phyloP scores from a whole-genome alignment of 139 green algal species.

The Chlorella sp. region DNA sequence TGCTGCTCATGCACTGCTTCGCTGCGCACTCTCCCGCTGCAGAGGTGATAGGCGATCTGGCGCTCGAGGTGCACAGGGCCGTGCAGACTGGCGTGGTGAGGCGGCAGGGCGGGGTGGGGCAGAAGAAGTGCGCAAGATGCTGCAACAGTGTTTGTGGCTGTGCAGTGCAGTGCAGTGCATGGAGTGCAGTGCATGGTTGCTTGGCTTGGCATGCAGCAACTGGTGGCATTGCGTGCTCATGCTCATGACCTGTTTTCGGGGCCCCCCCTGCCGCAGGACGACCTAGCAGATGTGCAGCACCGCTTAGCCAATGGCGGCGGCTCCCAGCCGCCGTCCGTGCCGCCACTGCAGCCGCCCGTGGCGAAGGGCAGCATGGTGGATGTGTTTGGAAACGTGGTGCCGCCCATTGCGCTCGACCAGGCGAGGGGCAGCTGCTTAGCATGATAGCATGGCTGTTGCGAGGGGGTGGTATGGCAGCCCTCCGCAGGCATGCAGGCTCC shows the following conservation, averaged over 20 bases:
- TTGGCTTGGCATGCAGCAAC: too few relatives aligned
- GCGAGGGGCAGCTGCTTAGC: conserved; percentile 33
- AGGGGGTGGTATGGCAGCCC: too few relatives aligned
- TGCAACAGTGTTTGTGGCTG: too few relatives aligned
- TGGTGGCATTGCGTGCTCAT: too few relatives aligned
- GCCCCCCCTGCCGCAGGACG: conserved; percentile 38
- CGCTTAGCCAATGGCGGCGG: not conserved
- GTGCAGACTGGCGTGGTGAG: conserved; percentile 38
- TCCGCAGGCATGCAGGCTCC: too few relatives aligned
- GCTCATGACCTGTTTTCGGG: too few relatives aligned
- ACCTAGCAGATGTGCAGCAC: conserved; percentile 21
- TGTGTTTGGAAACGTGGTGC: conserved; percentile 81
- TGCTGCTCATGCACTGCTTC: too few relatives aligned
- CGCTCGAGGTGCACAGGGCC: conserved; percentile 66
- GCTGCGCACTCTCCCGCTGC: not conserved
- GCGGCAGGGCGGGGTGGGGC: not conserved
- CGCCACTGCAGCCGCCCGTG: conserved; percentile 36
- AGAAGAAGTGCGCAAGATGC: not conserved
- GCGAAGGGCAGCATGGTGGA: conserved; percentile 53
- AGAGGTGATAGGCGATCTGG: conserved; percentile 66
- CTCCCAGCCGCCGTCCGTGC: not conserved
- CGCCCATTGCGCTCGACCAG: conserved; percentile 73
- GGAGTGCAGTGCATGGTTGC: too few relatives aligned
- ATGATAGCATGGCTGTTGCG: too few relatives aligned
- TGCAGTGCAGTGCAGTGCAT: too few relatives aligned